Percentiles rank a stretch among this genome's conserved stretches.
Conservation (phyloP, 805 yeast genomes). For the Peterozyma xylosa region DNA sequence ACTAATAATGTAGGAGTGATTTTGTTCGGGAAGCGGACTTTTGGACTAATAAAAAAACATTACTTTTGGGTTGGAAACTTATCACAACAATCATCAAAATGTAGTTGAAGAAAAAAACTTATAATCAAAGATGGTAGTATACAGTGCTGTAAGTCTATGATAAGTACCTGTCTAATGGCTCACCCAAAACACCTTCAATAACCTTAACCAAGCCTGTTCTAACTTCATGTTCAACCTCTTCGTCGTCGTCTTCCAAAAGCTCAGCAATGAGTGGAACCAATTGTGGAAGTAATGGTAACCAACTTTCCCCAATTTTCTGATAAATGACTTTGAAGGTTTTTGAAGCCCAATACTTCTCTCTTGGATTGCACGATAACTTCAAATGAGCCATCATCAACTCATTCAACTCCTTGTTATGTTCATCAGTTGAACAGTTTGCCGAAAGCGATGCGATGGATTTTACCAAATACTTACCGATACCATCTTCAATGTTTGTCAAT, state of each 20-base stretch:
- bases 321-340: constrained; percentile 73
- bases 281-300: constrained; percentile 88
- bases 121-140: too few relatives aligned
- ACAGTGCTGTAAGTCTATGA: too few relatives aligned
- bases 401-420: constrained; percentile 64
- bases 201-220: constrained; percentile 86
- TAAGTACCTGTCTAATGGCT: constrained; percentile 75
- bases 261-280: constrained; percentile 95
- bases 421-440: constrained; percentile 55
- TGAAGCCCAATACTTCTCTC: constrained; percentile 74
- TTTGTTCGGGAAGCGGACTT: too few relatives aligned
- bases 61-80: too few relatives aligned
- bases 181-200: constrained; percentile 88
- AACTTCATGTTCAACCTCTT: constrained; percentile 84
- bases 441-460: constrained; percentile 75
- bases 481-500: constrained; percentile 58
- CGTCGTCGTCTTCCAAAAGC: constrained; percentile 91
- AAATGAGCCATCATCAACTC: constrained; percentile 57
- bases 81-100: too few relatives aligned
- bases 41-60: too few relatives aligned
- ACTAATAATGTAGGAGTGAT: too few relatives aligned
- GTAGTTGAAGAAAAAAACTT: too few relatives aligned
- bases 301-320: constrained; percentile 88
- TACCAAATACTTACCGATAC: constrained; percentile 73
- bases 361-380: constrained; percentile 48